These are phyloP conservation scores for Pythium diclinum DNA, from an alignment of 352 stramenopile species.

Conservation along the genomic window DNA sequence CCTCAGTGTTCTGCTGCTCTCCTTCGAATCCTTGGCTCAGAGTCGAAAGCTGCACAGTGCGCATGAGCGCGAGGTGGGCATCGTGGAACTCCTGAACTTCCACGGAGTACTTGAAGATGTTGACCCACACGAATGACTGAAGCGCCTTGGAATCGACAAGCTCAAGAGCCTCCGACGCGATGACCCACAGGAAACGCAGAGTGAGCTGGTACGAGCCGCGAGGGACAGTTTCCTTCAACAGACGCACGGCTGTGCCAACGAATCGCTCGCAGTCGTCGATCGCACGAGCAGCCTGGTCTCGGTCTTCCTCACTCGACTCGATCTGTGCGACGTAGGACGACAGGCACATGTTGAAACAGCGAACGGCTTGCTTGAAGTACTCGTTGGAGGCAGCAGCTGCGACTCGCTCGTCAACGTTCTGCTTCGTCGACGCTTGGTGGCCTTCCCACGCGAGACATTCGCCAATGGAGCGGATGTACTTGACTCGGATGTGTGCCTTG, in stretches of 20 bases:
- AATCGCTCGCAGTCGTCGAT: conserved; percentile 45
- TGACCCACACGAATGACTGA: conserved; percentile 79
- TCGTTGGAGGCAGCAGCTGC: conserved; percentile 34
- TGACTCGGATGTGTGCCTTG: conserved; percentile 34
- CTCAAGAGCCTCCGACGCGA: conserved; percentile 53
- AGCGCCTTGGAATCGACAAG: conserved; percentile 34
- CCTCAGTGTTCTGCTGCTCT: conserved; percentile 9
- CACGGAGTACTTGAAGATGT: conserved; percentile 80
- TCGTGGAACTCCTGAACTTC: conserved; percentile 60
- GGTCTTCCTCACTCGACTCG: conserved; percentile 28
- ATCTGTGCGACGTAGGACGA: conserved; percentile 53
- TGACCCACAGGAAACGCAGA: conserved; percentile 62
- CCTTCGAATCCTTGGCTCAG: conserved; percentile 17
- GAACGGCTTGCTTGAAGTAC: conserved; percentile 70
- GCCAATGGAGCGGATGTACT: conserved; percentile 58
- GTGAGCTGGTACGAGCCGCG: conserved; percentile 54
- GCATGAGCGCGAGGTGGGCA: conserved; percentile 72
- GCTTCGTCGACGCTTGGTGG: conserved; percentile 34
- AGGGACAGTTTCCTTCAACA: conserved; percentile 68
- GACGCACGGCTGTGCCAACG: conserved; percentile 54
- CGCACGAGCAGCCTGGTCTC: conserved; percentile 18
- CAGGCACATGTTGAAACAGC: conserved; percentile 69
- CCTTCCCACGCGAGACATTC: conserved; percentile 68
- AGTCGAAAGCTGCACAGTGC: conserved; percentile 46
- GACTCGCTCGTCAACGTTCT: conserved; percentile 27